Evolutionary conservation across 768 basidiomycete genomes (phyloP).

Genomic region (Boletellus ananiceps): DNA sequence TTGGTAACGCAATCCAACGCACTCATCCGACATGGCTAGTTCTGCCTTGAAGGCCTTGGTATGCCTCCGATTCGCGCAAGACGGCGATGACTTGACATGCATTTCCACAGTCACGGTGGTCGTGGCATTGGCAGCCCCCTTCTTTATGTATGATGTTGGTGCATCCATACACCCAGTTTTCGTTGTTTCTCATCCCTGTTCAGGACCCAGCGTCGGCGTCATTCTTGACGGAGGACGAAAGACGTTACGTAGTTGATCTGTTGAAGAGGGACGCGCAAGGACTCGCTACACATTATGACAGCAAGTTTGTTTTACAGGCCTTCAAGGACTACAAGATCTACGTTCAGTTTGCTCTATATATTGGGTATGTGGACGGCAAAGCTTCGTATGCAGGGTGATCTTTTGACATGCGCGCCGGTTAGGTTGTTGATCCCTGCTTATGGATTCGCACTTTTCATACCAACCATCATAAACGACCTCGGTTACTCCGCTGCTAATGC

Average conservation of each 20-base stretch:
- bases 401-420: conserved; percentile 5
- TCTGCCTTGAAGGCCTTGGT: conserved; percentile 29
- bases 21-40: conserved; percentile 18
- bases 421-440: conserved; percentile 43
- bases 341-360: conserved; percentile 31
- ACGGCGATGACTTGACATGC: not conserved
- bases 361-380: conserved; percentile 28
- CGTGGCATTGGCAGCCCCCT: conserved; percentile 30
- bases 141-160: conserved; percentile 50
- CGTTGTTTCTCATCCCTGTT: not conserved
- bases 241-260: conserved; percentile 34
- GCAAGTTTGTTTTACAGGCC: conserved; percentile 45
- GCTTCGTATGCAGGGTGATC: not conserved
- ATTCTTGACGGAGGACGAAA: conserved; percentile 46
- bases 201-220: conserved; percentile 52
- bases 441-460: conserved; percentile 43
- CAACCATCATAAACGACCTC: conserved; percentile 44
- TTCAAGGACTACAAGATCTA: conserved; percentile 41
- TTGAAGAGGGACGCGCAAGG: conserved; percentile 40
- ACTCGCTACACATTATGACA: conserved; percentile 41
- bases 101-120: conserved; percentile 11
- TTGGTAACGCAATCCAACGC: not conserved
- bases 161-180: not conserved
- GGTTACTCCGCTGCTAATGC: conserved; percentile 48
- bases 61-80: not conserved